Base-by-base conservation (phyloP, 768 basidiomycete genomes). In the Lyophyllum semitale region DNA sequence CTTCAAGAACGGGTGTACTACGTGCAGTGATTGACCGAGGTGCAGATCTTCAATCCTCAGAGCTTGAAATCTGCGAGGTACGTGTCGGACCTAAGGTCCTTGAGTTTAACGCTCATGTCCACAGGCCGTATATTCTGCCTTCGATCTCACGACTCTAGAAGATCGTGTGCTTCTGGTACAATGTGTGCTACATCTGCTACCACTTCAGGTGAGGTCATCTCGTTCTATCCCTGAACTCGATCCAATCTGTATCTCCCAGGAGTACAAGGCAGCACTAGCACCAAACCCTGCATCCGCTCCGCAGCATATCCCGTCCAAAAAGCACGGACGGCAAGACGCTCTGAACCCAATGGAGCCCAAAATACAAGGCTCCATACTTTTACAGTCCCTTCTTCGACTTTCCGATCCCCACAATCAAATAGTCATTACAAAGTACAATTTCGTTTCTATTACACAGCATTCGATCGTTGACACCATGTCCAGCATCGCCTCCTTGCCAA, bases 331-430 rank as follows among this genome's bases (percentile, higher is more conserved):
- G 48, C 62, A 63, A 37, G 49, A 41, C n/a, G 33, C 54, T 30
- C 32, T 29, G 59, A 65, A 75, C 52, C 73, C 76, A 1, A 65
- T 84, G 38, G 87, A 86, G 64, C 84, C 88, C 7, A 90, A 84
- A 62, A 81, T 88, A 12, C 93, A 94, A 67, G 96, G 96, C 1
- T 89, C 91, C 2, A 70, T 98, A 17, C 71, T 99, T 12, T 71
- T 98, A 2, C 95, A 98, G 69, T 85, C 89, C 3, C 73, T 98
- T 55, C 79, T 98, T 23, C 81, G 79, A 27, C 77, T 97, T 22
- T 70, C 82, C 0, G 76, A 81, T 8, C 84, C 88, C 1, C 81
- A 88, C 60, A 89, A 91, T 63, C 76, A 81, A 44, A 71, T 83
- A 22, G 84, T 95, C 3, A 71, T 88, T 22, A 78, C 88, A 27